These are phyloP conservation scores for Dendryphion nanum DNA, from an alignment of 2,329 filamentous ascomycete species.

Conservation along the genomic window DNA sequence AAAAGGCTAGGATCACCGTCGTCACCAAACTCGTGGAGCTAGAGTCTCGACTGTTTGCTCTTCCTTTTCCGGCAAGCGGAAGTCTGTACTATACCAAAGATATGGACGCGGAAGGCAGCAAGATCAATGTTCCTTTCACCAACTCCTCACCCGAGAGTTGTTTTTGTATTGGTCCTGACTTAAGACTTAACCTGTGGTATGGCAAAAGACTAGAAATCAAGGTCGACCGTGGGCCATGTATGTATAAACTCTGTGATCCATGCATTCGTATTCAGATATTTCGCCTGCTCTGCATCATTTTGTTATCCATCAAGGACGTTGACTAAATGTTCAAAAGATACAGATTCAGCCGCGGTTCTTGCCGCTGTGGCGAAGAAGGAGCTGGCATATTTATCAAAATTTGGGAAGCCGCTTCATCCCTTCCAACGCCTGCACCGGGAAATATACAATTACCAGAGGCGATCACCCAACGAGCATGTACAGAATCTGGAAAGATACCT, in stretches of 20 bases:
- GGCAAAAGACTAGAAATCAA: slow-evolving; percentile 23
- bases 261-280: too few species aligned
- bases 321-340: slow-evolving; percentile 20
- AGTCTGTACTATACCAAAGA: slow-evolving; percentile 30
- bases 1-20: slow-evolving; percentile 20
- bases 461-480: slow-evolving; percentile 24
- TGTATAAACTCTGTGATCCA: too few species aligned
- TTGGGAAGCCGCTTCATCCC: slow-evolving; percentile 28
- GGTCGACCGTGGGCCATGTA: slow-evolving; percentile 33
- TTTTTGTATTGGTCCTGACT: slow-evolving; percentile 33
- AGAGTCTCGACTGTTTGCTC: slow-evolving; percentile 23
- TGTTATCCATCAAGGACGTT: slow-evolving; percentile 3
- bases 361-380: slow-evolving; percentile 34
- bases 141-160: slow-evolving; percentile 5
- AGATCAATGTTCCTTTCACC: slow-evolving; percentile 12
- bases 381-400: slow-evolving; percentile 23
- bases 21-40: slow-evolving; percentile 26
- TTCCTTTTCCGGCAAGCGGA: slow-evolving; percentile 31
- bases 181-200: slow-evolving; percentile 27
- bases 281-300: too few species aligned
- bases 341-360: slow-evolving; percentile 20
- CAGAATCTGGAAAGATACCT: slow-evolving; percentile 30
- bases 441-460: slow-evolving; percentile 29
- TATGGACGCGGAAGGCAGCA: slow-evolving; percentile 9
- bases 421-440: slow-evolving; percentile 32